A percentile compares a stretch with the other conserved stretches of the same genome.
These are phyloP conservation scores for Leccinum uliginosum DNA, from an alignment of 768 basidiomycete species.

Conservation along the genomic window DNA sequence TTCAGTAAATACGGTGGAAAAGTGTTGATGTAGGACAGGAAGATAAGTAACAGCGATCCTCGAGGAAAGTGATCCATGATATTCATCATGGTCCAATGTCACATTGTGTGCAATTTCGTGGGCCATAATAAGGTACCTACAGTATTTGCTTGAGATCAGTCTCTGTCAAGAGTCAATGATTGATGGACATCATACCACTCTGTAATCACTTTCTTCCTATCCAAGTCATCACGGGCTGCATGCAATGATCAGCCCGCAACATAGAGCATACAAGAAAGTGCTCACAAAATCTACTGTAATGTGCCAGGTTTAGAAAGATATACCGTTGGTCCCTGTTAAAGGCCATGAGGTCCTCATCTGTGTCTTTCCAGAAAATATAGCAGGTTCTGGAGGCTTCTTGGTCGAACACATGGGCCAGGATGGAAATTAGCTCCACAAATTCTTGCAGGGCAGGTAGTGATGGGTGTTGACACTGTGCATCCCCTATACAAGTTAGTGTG, in stretches of 20 bases:
- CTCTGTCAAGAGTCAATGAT: not conserved
- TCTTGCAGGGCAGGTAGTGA: not conserved
- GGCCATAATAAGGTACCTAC: slow-evolving; percentile 27
- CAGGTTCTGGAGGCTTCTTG: not conserved
- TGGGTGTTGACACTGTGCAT: not conserved
- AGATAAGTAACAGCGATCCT: slow-evolving; percentile 5
- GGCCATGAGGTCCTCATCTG: slow-evolving; percentile 14
- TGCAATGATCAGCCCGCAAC: not conserved
- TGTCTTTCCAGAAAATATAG: slow-evolving; percentile 18
- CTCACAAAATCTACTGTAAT: slow-evolving; percentile 10
- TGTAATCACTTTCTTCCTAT: slow-evolving; percentile 1
- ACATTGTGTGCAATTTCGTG: slow-evolving; percentile 27
- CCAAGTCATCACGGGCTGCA: not conserved
- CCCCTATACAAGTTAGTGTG: not conserved
- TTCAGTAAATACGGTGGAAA: not conserved
- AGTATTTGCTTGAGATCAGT: not conserved
- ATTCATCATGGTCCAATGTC: slow-evolving; percentile 22
- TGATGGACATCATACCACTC: slow-evolving; percentile 10
- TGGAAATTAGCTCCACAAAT: slow-evolving; percentile 4
- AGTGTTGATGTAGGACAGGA: not conserved
- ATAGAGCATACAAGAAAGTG: not conserved
- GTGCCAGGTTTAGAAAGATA: slow-evolving; percentile 14
- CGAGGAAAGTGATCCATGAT: slow-evolving; percentile 22
- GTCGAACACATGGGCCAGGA: slow-evolving; percentile 2
- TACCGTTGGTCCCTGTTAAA: slow-evolving; percentile 14